A percentile compares a stretch with the other conserved stretches of the same genome.
Conservation (phyloP, 1,139 yeast species). For the Suhomyces choctaworum region DNA sequence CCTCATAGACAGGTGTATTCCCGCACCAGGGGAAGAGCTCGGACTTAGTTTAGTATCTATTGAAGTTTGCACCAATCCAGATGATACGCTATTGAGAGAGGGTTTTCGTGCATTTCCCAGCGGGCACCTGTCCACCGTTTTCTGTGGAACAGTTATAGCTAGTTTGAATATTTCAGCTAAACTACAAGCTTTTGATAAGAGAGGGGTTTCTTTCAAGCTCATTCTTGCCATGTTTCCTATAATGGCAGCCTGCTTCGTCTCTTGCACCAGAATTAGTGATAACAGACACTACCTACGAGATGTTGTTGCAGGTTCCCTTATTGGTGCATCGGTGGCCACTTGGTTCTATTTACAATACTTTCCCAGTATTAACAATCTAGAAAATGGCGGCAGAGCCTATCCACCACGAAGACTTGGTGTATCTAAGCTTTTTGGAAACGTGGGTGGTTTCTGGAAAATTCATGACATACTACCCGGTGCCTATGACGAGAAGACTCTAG, state of each 20-base stretch:
- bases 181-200: conserved; percentile 37
- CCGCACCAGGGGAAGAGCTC: too few species aligned
- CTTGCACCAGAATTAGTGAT: conserved; percentile 49
- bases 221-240: conserved; percentile 37
- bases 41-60: too few species aligned
- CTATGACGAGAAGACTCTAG: too few species aligned
- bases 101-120: conserved; percentile 55
- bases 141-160: conserved; percentile 43
- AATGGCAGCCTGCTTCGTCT: conserved; percentile 36
- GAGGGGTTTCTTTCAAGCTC: conserved; percentile 39
- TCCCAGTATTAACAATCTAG: conserved; percentile 33
- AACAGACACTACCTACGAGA: conserved; percentile 49
- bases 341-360: conserved; percentile 44
- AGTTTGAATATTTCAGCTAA: conserved; percentile 40
- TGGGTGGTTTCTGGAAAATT: conserved; percentile 40
- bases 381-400: conserved; percentile 42
- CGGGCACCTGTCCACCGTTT: conserved; percentile 52
- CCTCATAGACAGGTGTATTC: too few species aligned
- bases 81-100: conserved; percentile 35
- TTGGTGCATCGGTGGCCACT: conserved; percentile 37
- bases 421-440: conserved; percentile 22
- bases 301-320: conserved; percentile 40
- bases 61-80: too few species aligned
- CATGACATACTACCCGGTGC: conserved; percentile 21
- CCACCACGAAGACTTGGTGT: conserved; percentile 48